A percentile compares a stretch with the other conserved stretches of the same genome.
Evolutionary conservation across 495 filamentous ascomycete species (phyloP).

Genomic region (Massariosphaeria phaeospora): DNA sequence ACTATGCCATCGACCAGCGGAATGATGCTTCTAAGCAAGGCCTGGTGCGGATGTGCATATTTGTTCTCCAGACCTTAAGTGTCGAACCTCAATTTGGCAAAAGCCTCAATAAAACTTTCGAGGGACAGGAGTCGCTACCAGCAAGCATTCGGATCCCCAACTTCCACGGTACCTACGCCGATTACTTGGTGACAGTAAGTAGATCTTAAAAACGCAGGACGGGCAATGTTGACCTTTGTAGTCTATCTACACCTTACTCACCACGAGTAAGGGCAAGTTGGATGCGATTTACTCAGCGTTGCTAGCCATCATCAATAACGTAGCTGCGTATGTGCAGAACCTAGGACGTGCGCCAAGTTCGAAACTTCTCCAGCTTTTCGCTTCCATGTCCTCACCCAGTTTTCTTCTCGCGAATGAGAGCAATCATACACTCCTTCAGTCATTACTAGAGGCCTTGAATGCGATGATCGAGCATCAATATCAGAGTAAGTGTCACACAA

Average conservation of each 20-base stretch:
- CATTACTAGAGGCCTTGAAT: conserved; percentile 86
- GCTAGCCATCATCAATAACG: conserved; percentile 87
- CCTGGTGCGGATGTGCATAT: conserved; percentile 92
- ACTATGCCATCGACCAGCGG: conserved; percentile 87
- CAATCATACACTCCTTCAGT: conserved; percentile 76
- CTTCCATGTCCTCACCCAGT: conserved; percentile 88
- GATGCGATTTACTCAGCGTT: conserved; percentile 90
- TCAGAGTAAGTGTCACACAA: conserved; percentile 51
- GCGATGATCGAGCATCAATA: conserved; percentile 91
- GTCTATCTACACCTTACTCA: conserved; percentile 91
- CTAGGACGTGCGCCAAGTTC: conserved; percentile 69
- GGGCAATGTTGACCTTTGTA: conserved; percentile 45
- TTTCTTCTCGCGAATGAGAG: conserved; percentile 95
- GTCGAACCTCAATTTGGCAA: conserved; percentile 87
- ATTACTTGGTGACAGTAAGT: conserved; percentile 87
- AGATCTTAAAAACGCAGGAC: neutral
- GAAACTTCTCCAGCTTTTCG: conserved; percentile 83
- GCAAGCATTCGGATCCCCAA: conserved; percentile 69
- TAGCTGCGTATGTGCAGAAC: conserved; percentile 74
- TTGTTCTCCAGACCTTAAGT: conserved; percentile 91
- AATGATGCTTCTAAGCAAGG: conserved; percentile 83
- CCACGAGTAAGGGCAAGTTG: conserved; percentile 83
- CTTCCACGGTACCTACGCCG: conserved; percentile 88
- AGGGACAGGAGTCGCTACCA: conserved; percentile 83
- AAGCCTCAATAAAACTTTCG: conserved; percentile 83